Evolutionary conservation across 371 early-diverging fungal species (phyloP), one percentile per base, ranked within the genome.

Genomic region (Apophysomyces sp.): DNA sequence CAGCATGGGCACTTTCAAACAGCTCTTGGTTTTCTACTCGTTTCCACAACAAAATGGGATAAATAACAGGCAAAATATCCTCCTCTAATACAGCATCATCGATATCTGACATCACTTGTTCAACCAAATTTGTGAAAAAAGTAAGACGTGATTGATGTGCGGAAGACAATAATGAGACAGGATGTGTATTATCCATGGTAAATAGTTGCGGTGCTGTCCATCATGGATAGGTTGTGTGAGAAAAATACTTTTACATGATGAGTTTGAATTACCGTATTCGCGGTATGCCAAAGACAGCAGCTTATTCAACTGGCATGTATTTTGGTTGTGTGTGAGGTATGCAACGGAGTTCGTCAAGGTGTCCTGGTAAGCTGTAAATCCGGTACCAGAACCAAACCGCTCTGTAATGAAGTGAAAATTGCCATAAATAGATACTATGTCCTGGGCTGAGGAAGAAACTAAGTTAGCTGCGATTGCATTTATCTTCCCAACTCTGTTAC

Each of bases 1-100:
- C 82, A 3, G 86, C 79, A 62, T 88, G 87, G 0, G 82, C 82
- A 27, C 87, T 86, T 66, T 88, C 89, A 40, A 85, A 88, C 7
- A 86, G 41, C 11, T 82, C 78, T 15, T 77, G 67, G 55, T 83
- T 77, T 21, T 74, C 71, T 27, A 76, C 71, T 52, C 65, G 65
- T 32, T 73, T 78, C 78, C 79, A 78, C 52, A 76, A 77, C 8
- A 86, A 62, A 29, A 84, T 66, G 6, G 85, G 85, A 31, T 86
- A 86, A n/a, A 85, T 80, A 12, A 80, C 71, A 21, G 86, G 84
- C 18, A 86, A 58, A 11, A 86, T 69, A 59, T 74, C 63, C 5
- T 72, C 39, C 52, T 85, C 85, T 27, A 86, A 54, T 11, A 81
- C 66, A 4, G 34, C 13, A 30, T 83, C 84, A 24, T 85, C 83